phyloP scores from a whole-genome alignment of 2,329 filamentous ascomycete genomes.

The Colletotrichum nymphaeae region DNA sequence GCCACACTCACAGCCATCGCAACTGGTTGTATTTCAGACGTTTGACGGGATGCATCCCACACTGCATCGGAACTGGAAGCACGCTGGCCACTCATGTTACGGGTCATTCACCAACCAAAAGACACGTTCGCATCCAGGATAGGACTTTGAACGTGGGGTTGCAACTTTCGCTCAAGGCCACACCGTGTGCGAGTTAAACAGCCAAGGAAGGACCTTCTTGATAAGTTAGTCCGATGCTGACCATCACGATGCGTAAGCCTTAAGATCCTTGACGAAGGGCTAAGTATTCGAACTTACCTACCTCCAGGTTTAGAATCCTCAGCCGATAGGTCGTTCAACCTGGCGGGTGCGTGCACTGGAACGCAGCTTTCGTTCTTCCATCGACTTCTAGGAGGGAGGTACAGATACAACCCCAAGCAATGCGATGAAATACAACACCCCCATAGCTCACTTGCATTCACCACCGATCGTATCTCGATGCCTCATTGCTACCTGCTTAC shows the following conservation, averaged over 20 bases:
- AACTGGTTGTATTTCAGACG: slow-evolving; percentile 1
- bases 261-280: neutral
- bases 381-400: neutral
- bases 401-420: neutral
- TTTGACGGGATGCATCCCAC: slow-evolving; percentile 25
- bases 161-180: neutral
- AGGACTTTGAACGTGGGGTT: slow-evolving; percentile 10
- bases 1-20: slow-evolving; percentile 15
- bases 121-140: neutral
- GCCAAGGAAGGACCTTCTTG: neutral
- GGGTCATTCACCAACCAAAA: neutral
- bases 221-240: neutral
- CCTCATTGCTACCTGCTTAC: neutral
- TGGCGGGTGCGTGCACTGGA: neutral
- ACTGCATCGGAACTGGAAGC: slow-evolving; percentile 13
- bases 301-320: neutral
- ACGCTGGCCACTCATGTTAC: slow-evolving; percentile 1
- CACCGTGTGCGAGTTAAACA: neutral
- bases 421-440: neutral
- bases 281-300: neutral
- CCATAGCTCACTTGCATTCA: neutral
- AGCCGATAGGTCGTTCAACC: neutral
- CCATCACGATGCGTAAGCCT: too few relatives aligned
- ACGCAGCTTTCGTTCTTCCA: neutral
- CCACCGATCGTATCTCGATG: neutral